A percentile compares a stretch with the other conserved stretches of the same genome.
Conservation (phyloP, 2,329 filamentous ascomycete genomes). For the Lasiodiplodia theobromae region DNA sequence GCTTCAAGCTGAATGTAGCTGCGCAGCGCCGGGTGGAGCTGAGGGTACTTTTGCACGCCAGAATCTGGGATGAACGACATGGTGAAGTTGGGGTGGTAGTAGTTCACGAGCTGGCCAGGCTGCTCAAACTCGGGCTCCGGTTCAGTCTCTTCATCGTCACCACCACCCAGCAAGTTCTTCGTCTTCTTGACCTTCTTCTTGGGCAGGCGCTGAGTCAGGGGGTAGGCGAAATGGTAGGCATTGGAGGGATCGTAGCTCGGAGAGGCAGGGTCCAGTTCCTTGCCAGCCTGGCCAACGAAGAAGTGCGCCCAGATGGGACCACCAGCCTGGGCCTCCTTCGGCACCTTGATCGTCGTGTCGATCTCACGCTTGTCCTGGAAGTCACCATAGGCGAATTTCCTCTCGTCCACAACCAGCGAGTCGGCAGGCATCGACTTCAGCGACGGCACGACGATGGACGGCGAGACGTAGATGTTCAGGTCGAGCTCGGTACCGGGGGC, state of each 20-base stretch:
- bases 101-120: constrained; percentile 74
- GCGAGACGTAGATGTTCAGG: constrained; percentile 83
- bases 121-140: constrained; percentile 62
- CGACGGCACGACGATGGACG: constrained; percentile 72
- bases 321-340: constrained; percentile 83
- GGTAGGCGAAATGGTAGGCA: constrained; percentile 84
- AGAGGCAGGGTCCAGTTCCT: constrained; percentile 76
- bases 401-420: constrained; percentile 79
- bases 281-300: constrained; percentile 80
- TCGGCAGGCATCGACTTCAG: constrained; percentile 71
- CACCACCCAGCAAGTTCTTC: constrained; percentile 75
- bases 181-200: constrained; percentile 92
- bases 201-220: constrained; percentile 85
- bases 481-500: constrained; percentile 79
- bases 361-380: constrained; percentile 79
- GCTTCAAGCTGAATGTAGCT: constrained; percentile 82
- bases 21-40: constrained; percentile 74
- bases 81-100: constrained; percentile 95
- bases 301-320: constrained; percentile 96
- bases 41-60: constrained; percentile 71
- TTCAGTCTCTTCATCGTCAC: constrained; percentile 57
- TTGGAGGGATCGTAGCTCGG: constrained; percentile 74
- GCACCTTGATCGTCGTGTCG: constrained; percentile 79
- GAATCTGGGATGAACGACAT: constrained; percentile 84
- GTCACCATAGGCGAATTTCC: constrained; percentile 78